phyloP scores from a whole-genome alignment of 345 rosid genomes.

The Cardamine resedifolia region DNA sequence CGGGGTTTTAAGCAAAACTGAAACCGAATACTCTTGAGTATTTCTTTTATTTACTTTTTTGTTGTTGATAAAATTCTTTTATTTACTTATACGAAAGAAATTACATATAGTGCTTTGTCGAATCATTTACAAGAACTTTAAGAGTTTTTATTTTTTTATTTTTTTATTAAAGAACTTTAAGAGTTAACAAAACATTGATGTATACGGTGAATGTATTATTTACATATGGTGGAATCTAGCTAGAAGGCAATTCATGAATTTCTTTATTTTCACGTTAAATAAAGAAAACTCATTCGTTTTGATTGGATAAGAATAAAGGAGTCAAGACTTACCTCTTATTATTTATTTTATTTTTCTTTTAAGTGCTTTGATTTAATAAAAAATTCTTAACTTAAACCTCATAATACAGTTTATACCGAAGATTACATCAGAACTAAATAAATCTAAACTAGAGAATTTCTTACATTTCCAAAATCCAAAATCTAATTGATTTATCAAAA shows the following conservation, averaged over 20 bases:
- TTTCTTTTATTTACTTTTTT: neutral
- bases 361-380: neutral
- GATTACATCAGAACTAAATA: neutral
- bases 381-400: neutral
- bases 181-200: neutral
- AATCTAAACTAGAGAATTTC: neutral
- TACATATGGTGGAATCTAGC: slow-evolving; percentile 2
- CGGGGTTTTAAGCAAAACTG: no score
- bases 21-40: no score
- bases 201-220: neutral
- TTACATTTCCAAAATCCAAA: neutral
- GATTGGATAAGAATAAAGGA: neutral
- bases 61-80: no score
- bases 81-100: neutral
- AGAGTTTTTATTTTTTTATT: no score
- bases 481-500: neutral
- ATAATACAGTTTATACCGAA: neutral
- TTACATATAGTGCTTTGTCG: neutral
- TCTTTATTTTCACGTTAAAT: neutral
- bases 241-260: neutral
- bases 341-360: neutral
- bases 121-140: neutral
- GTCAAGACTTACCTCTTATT: neutral
- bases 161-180: no score
- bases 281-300: neutral